phyloP scores from a whole-genome alignment of 2,329 filamentous ascomycete genomes.

The Aspergillus sp. region DNA sequence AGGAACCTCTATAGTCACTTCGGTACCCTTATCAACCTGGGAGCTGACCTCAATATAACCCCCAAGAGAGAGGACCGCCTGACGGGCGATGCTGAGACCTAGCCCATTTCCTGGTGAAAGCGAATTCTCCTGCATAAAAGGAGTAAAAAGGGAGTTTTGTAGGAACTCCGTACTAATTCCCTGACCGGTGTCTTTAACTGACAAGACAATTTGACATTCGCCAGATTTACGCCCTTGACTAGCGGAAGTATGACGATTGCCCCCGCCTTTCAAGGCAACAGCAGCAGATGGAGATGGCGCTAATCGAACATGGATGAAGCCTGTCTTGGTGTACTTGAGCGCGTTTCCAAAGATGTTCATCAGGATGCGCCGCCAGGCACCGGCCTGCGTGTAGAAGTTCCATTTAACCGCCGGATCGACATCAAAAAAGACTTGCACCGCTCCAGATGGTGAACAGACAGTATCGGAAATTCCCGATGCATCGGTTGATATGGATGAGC shows the following conservation, averaged over 20 bases:
- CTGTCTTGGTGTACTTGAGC: conserved; percentile 10
- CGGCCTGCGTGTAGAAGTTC: conserved; percentile 7
- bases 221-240: not conserved
- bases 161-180: conserved; percentile 23
- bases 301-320: conserved; percentile 6
- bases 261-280: not conserved
- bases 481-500: too few species aligned
- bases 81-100: conserved; percentile 56
- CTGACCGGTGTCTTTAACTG: conserved; percentile 24
- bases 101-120: conserved; percentile 55
- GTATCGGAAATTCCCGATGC: too few species aligned
- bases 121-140: conserved; percentile 57
- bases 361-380: conserved; percentile 11
- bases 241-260: not conserved
- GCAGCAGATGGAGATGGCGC: not conserved
- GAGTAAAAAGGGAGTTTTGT: conserved; percentile 41
- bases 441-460: too few species aligned
- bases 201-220: conserved; percentile 12
- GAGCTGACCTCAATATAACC: conserved; percentile 23
- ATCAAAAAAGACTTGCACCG: conserved; percentile 7
- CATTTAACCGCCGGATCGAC: conserved; percentile 5
- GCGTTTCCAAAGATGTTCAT: conserved; percentile 15
- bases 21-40: conserved; percentile 19
- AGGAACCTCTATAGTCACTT: conserved; percentile 6
- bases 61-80: conserved; percentile 22